phyloP scores from a whole-genome alignment of 1,284 basidiomycete genomes.

The Irpex sp. region DNA sequence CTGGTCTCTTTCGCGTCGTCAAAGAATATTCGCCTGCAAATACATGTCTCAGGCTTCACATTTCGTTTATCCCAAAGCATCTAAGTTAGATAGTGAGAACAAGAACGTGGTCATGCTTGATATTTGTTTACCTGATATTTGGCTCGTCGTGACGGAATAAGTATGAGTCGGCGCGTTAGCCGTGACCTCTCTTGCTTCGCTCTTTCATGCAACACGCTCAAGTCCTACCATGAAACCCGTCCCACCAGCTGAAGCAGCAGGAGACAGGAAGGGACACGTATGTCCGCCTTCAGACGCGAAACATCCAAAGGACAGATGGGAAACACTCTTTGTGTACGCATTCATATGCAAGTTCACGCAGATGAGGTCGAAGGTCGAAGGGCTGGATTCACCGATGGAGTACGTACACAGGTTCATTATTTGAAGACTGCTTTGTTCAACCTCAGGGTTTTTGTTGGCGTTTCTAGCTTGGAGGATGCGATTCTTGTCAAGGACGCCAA shows the following conservation, averaged over 20 bases:
- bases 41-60: not conserved
- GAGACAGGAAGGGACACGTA: slow-evolving; percentile 60
- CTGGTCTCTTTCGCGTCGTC: not conserved
- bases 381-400: slow-evolving; percentile 76
- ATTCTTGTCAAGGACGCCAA: slow-evolving; percentile 66
- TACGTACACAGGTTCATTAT: slow-evolving; percentile 38
- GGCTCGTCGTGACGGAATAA: slow-evolving; percentile 29
- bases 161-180: slow-evolving; percentile 23
- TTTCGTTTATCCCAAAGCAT: slow-evolving; percentile 1
- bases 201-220: slow-evolving; percentile 27
- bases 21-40: slow-evolving; percentile 4
- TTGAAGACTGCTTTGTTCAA: not conserved
- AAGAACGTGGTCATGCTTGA: slow-evolving; percentile 14
- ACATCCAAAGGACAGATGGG: slow-evolving; percentile 79
- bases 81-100: not conserved
- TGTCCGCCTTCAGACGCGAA: slow-evolving; percentile 70
- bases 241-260: slow-evolving; percentile 15
- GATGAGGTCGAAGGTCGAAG: slow-evolving; percentile 68
- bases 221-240: slow-evolving; percentile 26
- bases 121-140: slow-evolving; percentile 31
- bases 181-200: slow-evolving; percentile 26
- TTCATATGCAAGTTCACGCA: slow-evolving; percentile 80
- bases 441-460: not conserved
- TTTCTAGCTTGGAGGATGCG: slow-evolving; percentile 68
- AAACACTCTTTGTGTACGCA: slow-evolving; percentile 78